These are phyloP conservation scores for Bryoerythrophyllum caledonicum DNA, from an alignment of 225 moss, liverwort and hornwort genomes.

Conservation along the genomic window DNA sequence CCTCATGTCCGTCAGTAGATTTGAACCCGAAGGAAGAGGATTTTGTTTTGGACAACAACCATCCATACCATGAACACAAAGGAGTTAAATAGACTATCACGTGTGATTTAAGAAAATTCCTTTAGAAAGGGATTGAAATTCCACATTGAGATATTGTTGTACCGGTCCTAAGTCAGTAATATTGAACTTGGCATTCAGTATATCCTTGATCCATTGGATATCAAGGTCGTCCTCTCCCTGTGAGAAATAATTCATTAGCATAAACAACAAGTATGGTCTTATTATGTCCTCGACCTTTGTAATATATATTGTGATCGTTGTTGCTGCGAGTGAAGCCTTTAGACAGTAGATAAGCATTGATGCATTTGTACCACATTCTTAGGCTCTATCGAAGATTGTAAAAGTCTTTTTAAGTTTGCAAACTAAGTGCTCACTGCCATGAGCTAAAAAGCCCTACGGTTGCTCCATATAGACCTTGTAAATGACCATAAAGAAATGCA, in stretches of 20 bases:
- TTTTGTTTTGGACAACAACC: not conserved
- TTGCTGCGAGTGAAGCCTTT: not conserved
- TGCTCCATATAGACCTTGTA: not conserved
- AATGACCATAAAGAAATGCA: not conserved
- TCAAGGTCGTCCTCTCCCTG: not conserved
- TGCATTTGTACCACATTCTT: not conserved
- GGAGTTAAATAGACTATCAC: not conserved
- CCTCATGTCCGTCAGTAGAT: not conserved
- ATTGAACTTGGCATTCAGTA: not conserved
- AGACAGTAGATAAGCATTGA: not conserved
- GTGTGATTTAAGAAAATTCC: not conserved
- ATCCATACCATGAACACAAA: not conserved
- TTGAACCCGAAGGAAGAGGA: not conserved
- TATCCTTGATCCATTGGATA: not conserved
- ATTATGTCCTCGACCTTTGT: not conserved
- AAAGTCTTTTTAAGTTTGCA: not conserved
- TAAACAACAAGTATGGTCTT: not conserved
- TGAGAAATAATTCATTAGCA: slow-evolving; percentile 17
- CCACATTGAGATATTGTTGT: not conserved
- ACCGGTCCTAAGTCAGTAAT: not conserved
- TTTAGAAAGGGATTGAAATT: too few species aligned
- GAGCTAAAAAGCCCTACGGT: not conserved
- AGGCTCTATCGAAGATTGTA: not conserved
- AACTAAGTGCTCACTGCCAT: not conserved
- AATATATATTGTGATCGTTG: not conserved